phyloP scores from a whole-genome alignment of 306 rosid species.

The Dryas drummondii region DNA sequence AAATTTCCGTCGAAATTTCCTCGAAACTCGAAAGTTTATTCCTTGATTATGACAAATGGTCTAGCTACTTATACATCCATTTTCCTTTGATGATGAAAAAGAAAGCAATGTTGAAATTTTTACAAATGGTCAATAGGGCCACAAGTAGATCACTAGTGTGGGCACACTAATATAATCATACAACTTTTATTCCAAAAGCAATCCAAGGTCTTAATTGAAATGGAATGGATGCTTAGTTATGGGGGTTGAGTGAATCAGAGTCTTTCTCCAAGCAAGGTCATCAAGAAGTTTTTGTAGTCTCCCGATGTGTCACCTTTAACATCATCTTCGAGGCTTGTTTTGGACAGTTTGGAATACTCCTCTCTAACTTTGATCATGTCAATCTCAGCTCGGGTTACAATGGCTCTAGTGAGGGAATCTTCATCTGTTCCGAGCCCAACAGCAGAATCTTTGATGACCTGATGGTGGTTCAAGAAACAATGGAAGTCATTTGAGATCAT shows the following conservation, averaged over 20 bases:
- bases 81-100: background rate
- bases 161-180: background rate
- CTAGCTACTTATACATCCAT: background rate
- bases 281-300: slow-evolving; percentile 67
- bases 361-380: slow-evolving; percentile 60
- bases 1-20: no score
- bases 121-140: background rate
- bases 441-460: slow-evolving; percentile 71
- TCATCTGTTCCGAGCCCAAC: slow-evolving; percentile 90
- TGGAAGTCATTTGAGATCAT: background rate
- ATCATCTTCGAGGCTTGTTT: slow-evolving; percentile 54
- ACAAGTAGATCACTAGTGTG: background rate
- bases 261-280: slow-evolving; percentile 78
- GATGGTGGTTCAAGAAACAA: slow-evolving; percentile 22
- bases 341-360: slow-evolving; percentile 55
- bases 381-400: slow-evolving; percentile 73
- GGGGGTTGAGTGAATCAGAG: slow-evolving; percentile 30
- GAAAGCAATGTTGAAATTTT: background rate
- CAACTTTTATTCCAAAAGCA: slow-evolving; percentile 22
- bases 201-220: slow-evolving; percentile 10
- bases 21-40: no score
- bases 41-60: no score
- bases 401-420: slow-evolving; percentile 76
- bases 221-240: background rate
- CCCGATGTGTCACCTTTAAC: slow-evolving; percentile 80